Evolutionary conservation across 2,329 filamentous ascomycete species (phyloP).

Genomic region (Fusarium nurragi): DNA sequence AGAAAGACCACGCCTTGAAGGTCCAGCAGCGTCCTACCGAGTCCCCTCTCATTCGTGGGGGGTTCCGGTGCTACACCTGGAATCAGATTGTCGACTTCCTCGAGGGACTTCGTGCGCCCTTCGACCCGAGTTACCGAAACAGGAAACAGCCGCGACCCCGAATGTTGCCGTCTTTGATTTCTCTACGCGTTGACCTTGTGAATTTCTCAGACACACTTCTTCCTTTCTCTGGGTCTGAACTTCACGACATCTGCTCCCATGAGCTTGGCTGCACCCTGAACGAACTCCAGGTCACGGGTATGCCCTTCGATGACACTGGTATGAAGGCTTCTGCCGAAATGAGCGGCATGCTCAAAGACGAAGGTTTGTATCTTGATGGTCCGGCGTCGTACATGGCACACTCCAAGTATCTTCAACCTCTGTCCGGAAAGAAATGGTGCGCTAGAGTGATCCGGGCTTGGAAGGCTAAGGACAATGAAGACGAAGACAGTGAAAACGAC

Average conservation of each 20-base stretch:
- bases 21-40: constrained; percentile 57
- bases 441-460: constrained; percentile 59
- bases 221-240: constrained; percentile 56
- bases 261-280: constrained; percentile 63
- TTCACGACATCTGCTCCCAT: constrained; percentile 64
- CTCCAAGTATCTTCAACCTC: constrained; percentile 51
- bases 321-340: constrained; percentile 59
- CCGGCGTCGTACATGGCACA: constrained; percentile 56
- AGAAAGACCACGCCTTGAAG: constrained; percentile 53
- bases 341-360: constrained; percentile 62
- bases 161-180: constrained; percentile 58
- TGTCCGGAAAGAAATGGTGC: constrained; percentile 53
- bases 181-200: constrained; percentile 63
- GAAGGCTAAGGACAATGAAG: constrained; percentile 45
- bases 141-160: constrained; percentile 52
- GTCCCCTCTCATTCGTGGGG: constrained; percentile 57
- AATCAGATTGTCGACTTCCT: constrained; percentile 64
- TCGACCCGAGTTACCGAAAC: constrained; percentile 53
- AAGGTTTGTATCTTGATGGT: constrained; percentile 61
- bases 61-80: constrained; percentile 66
- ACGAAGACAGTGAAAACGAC: constrained; percentile 42
- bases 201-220: constrained; percentile 61
- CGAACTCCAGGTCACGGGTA: constrained; percentile 62
- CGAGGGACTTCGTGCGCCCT: constrained; percentile 60
- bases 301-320: constrained; percentile 60